Percentiles rank a stretch among this genome's conserved stretches.
These are phyloP conservation scores for Cryptococcus sp. DNA, from an alignment of 1,284 basidiomycete genomes.

Conservation along the genomic window DNA sequence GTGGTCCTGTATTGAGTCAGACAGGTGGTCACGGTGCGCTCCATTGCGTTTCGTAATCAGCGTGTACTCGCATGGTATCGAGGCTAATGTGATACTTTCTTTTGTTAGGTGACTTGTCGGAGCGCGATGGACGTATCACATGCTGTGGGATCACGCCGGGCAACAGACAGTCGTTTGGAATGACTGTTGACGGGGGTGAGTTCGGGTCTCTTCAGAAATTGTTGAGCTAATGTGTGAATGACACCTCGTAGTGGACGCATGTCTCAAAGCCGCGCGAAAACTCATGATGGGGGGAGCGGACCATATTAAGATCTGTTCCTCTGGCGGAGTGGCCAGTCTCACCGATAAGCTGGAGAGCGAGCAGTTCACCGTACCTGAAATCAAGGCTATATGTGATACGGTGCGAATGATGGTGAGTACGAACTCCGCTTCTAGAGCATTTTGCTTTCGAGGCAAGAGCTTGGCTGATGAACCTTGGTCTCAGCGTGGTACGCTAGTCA, in stretches of 20 bases:
- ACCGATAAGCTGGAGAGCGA: slow-evolving; percentile 57
- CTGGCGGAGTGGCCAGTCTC: slow-evolving; percentile 56
- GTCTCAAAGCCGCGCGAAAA: slow-evolving; percentile 54
- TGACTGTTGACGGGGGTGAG: slow-evolving; percentile 10
- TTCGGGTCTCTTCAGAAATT: not conserved
- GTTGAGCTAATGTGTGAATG: not conserved
- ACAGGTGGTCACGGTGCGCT: slow-evolving; percentile 57
- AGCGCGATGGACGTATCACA: slow-evolving; percentile 28
- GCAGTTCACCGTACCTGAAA: slow-evolving; percentile 57
- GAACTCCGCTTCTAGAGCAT: not conserved
- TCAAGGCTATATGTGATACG: slow-evolving; percentile 56
- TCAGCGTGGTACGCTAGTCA: slow-evolving; percentile 29
- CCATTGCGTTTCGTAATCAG: not conserved
- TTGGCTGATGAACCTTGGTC: not conserved
- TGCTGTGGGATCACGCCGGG: slow-evolving; percentile 47
- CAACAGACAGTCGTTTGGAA: not conserved
- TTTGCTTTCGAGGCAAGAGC: too few relatives aligned
- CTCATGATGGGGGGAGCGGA: slow-evolving; percentile 57
- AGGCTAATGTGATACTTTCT: not conserved
- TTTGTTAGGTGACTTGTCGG: slow-evolving; percentile 5
- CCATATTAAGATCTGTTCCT: slow-evolving; percentile 54
- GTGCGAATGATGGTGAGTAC: slow-evolving; percentile 53
- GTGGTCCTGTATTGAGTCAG: slow-evolving; percentile 56
- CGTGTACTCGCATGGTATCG: not conserved
- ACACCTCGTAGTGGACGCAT: slow-evolving; percentile 45